These are phyloP conservation scores for Neopestalotiopsis rosae DNA, from an alignment of 2,329 filamentous ascomycete genomes.

Conservation along the genomic window DNA sequence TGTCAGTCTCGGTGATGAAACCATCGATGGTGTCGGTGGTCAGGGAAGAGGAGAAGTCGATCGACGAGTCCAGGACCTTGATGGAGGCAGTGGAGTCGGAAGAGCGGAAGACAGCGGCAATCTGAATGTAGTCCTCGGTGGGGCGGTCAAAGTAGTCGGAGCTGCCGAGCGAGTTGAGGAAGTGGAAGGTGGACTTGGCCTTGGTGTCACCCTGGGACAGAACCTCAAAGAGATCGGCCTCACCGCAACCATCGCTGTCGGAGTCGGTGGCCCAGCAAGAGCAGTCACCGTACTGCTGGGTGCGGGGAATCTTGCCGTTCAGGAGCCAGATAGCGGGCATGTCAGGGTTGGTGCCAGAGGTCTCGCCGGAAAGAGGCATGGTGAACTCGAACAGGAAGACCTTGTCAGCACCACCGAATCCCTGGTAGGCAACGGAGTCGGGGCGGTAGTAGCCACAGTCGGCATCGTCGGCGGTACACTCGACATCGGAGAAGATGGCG, in stretches of 20 bases:
- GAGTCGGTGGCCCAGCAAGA: conserved; percentile 68
- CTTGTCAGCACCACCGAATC: conserved; percentile 73
- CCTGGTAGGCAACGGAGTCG: conserved; percentile 58
- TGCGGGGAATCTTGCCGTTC: conserved; percentile 74
- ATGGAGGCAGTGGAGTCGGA: conserved; percentile 58
- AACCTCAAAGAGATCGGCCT: conserved; percentile 78
- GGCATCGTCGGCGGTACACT: conserved; percentile 40
- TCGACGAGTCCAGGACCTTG: conserved; percentile 52
- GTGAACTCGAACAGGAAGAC: conserved; percentile 75
- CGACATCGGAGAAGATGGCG: conserved; percentile 49
- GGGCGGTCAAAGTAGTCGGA: conserved; percentile 77
- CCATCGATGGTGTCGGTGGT: conserved; percentile 42
- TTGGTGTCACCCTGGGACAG: conserved; percentile 68
- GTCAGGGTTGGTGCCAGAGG: conserved; percentile 58
- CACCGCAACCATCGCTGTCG: conserved; percentile 68
- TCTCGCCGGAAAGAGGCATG: conserved; percentile 68
- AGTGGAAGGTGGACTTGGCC: conserved; percentile 75
- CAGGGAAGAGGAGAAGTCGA: conserved; percentile 46
- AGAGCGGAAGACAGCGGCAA: conserved; percentile 66
- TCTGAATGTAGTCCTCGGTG: conserved; percentile 61
- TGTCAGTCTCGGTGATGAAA: conserved; percentile 32
- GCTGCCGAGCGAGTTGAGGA: conserved; percentile 66
- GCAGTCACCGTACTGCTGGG: conserved; percentile 72
- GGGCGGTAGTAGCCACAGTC: conserved; percentile 52
- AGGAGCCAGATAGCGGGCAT: conserved; percentile 80